phyloP scores from a whole-genome alignment of 768 basidiomycete species.

The Hemileccinum rubropunctum region DNA sequence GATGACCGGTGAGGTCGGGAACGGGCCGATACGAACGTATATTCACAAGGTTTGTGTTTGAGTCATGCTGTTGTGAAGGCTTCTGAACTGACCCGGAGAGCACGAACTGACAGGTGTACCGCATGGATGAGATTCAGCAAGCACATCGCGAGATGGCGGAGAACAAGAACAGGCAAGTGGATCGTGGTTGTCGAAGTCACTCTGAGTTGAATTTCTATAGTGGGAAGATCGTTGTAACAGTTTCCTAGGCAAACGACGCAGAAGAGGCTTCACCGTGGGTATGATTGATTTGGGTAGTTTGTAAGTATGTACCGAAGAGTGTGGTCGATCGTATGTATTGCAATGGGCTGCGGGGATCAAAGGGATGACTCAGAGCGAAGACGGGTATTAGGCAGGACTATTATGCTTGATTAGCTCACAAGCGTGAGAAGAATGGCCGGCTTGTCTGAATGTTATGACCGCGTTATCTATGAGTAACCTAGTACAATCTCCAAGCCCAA shows the following conservation, averaged over 20 bases:
- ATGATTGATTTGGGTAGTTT: no score
- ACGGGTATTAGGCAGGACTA: not conserved
- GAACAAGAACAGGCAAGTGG: slow-evolving; percentile 52
- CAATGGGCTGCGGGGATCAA: not conserved
- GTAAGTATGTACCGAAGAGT: no score
- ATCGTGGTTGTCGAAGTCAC: not conserved
- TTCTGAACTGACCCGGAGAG: slow-evolving; percentile 11
- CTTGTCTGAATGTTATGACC: no score
- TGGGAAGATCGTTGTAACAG: slow-evolving; percentile 32
- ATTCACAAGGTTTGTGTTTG: slow-evolving; percentile 66
- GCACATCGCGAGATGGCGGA: slow-evolving; percentile 85
- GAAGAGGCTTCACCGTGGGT: slow-evolving; percentile 1
- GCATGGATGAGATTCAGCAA: slow-evolving; percentile 73
- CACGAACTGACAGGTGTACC: slow-evolving; percentile 56
- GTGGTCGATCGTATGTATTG: not conserved
- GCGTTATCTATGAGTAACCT: no score
- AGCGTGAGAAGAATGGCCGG: no score
- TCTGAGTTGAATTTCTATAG: slow-evolving; percentile 12
- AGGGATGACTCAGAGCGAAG: not conserved
- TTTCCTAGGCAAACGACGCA: slow-evolving; percentile 15
- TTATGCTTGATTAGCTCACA: not conserved
- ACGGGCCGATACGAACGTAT: slow-evolving; percentile 65
- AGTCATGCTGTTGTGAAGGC: slow-evolving; percentile 2
- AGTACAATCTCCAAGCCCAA: slow-evolving; percentile 1
- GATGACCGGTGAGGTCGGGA: slow-evolving; percentile 56